phyloP scores from a whole-genome alignment of 495 filamentous ascomycete genomes.

The Trichodelitschia bisporula region DNA sequence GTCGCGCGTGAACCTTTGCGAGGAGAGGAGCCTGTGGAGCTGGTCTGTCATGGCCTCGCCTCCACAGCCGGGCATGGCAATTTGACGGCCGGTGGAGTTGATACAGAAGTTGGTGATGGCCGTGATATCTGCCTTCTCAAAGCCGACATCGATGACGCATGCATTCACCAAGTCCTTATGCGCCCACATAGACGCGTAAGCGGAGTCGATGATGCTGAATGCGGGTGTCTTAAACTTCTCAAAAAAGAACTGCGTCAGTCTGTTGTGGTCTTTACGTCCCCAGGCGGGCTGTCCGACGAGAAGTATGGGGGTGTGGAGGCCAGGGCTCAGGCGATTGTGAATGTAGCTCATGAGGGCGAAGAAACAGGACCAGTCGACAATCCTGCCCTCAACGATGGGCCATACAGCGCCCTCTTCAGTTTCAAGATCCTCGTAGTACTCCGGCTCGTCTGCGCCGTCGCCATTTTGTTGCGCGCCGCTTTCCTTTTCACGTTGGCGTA shows the following conservation, averaged over 20 bases:
- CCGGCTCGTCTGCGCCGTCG: slow-evolving; percentile 20
- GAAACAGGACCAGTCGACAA: slow-evolving; percentile 75
- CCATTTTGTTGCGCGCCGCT: slow-evolving; percentile 7
- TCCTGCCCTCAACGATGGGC: slow-evolving; percentile 61
- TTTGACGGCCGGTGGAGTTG: slow-evolving; percentile 30
- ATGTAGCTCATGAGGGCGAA: slow-evolving; percentile 74
- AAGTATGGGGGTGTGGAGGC: slow-evolving; percentile 82
- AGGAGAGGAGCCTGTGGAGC: slow-evolving; percentile 39
- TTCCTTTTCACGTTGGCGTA: slow-evolving; percentile 26
- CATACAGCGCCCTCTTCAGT: slow-evolving; percentile 76
- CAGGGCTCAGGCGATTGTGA: slow-evolving; percentile 62
- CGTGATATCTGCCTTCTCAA: slow-evolving; percentile 73
- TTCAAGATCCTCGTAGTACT: slow-evolving; percentile 66
- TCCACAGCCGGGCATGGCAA: slow-evolving; percentile 45
- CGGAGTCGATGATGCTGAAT: slow-evolving; percentile 66
- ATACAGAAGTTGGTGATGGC: slow-evolving; percentile 59
- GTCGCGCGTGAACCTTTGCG: slow-evolving; percentile 49
- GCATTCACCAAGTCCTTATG: slow-evolving; percentile 45
- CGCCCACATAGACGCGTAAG: slow-evolving; percentile 60
- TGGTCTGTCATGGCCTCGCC: slow-evolving; percentile 74
- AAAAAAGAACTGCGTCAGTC: slow-evolving; percentile 74
- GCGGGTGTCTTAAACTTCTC: slow-evolving; percentile 90
- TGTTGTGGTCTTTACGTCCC: slow-evolving; percentile 60
- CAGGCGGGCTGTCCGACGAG: slow-evolving; percentile 70
- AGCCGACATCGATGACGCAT: slow-evolving; percentile 74